A percentile compares a stretch with the other conserved stretches of the same genome.
Conservation (phyloP, 371 early-diverging fungal species). For the Mortierella sp. region DNA sequence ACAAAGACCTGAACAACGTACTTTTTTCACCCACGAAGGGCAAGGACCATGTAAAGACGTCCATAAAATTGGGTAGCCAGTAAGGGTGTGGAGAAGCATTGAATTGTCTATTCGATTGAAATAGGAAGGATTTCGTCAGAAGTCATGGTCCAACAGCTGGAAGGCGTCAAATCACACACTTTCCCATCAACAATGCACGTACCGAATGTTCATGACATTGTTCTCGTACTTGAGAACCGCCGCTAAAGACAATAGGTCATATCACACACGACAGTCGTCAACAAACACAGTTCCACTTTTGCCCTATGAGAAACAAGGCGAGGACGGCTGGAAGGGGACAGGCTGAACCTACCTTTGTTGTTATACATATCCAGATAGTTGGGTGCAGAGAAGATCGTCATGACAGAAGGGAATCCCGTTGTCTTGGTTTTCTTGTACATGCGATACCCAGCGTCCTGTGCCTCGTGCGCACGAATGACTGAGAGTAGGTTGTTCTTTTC, state of each 20-base stretch:
- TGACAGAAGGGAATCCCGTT: slow-evolving; percentile 94
- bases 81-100: slow-evolving; percentile 93
- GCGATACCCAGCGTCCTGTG: slow-evolving; percentile 96
- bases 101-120: no score
- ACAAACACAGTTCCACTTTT: no score
- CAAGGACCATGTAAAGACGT: slow-evolving; percentile 97
- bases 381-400: slow-evolving; percentile 98
- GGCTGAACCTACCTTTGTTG: slow-evolving; percentile 90
- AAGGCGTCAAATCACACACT: no score
- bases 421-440: slow-evolving; percentile 95
- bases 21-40: slow-evolving; percentile 99
- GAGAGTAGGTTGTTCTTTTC: slow-evolving; percentile 92
- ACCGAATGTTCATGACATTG: slow-evolving; percentile 96
- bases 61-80: slow-evolving; percentile 97
- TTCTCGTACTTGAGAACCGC: slow-evolving; percentile 96
- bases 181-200: slow-evolving; percentile 31
- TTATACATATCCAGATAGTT: slow-evolving; percentile 98
- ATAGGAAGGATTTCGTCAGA: neutral
- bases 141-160: no score
- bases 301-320: neutral
- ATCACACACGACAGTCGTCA: no score
- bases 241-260: slow-evolving; percentile 60
- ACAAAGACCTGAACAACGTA: no score
- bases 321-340: no score
- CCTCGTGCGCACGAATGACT: slow-evolving; percentile 98